These are phyloP conservation scores for Neofusicoccum laricinum DNA, from an alignment of 2,329 filamentous ascomycete species.

Conservation along the genomic window DNA sequence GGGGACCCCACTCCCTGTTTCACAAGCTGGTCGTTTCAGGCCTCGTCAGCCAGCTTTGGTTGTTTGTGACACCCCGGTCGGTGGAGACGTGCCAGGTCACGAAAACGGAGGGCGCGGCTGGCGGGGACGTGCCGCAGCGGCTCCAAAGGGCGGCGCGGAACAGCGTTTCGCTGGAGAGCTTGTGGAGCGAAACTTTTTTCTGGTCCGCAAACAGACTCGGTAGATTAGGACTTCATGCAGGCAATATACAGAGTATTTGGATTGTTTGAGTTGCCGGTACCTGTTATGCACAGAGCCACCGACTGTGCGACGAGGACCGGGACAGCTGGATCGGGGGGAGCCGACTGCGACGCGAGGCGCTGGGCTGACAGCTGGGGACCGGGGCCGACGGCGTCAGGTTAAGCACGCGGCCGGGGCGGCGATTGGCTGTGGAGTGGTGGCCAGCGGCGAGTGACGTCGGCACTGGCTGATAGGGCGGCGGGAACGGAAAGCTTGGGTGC, in stretches of 20 bases:
- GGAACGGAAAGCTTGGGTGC: conserved; percentile 8
- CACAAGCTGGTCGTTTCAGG: neutral
- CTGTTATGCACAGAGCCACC: too few relatives aligned
- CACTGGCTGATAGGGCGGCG: neutral
- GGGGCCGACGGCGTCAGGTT: neutral
- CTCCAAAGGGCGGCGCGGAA: too few relatives aligned
- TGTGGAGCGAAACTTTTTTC: too few relatives aligned
- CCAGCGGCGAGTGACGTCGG: neutral
- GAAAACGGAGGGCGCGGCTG: neutral
- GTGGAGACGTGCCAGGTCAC: neutral
- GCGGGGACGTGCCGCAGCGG: neutral
- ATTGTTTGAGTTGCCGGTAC: too few relatives aligned
- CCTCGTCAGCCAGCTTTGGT: neutral
- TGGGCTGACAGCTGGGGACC: neutral
- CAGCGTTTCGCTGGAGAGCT: neutral
- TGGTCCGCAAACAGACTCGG: too few relatives aligned
- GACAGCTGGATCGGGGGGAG: neutral
- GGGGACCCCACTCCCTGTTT: neutral
- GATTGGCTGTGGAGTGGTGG: neutral
- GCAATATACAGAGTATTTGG: too few relatives aligned
- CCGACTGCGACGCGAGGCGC: neutral
- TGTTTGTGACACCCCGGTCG: neutral
- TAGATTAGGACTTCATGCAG: too few relatives aligned
- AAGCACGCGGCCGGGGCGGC: neutral
- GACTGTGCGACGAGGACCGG: neutral